phyloP scores from a whole-genome alignment of 2,329 filamentous ascomycete species.

The Trichoderma hamatum region DNA sequence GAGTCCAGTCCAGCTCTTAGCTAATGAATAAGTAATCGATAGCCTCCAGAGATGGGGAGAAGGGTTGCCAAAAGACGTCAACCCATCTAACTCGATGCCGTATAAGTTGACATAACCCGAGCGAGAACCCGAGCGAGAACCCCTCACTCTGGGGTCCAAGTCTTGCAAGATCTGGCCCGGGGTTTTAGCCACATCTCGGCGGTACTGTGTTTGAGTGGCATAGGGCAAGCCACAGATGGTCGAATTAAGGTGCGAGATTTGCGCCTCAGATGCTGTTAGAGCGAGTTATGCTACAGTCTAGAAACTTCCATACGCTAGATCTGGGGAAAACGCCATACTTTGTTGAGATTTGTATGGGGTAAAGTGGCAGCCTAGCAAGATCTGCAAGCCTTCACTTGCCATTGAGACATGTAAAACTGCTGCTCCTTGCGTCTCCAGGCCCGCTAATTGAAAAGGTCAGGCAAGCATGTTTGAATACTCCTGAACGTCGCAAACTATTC shows the following conservation, averaged over 20 bases:
- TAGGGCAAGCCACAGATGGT: conserved; percentile 1
- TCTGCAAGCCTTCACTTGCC: neutral
- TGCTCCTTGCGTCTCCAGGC: neutral
- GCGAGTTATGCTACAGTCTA: neutral
- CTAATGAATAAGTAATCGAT: neutral
- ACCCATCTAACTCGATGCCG: neutral
- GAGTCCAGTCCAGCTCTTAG: neutral
- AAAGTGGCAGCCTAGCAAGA: neutral
- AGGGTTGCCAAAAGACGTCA: neutral
- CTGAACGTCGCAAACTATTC: neutral
- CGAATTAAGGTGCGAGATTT: conserved; percentile 2
- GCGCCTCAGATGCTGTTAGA: neutral
- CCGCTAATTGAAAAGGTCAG: neutral
- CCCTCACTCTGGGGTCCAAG: neutral
- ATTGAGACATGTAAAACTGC: neutral
- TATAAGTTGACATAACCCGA: conserved; percentile 10
- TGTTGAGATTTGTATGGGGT: neutral
- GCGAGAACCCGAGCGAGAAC: neutral
- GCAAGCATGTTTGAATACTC: neutral
- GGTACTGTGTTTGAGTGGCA: neutral
- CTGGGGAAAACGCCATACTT: conserved; percentile 4
- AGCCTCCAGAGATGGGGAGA: neutral
- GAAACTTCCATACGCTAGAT: conserved; percentile 15
- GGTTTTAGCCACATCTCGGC: conserved; percentile 8
- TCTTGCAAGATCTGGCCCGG: neutral